Base-by-base conservation (phyloP, 2,329 filamentous ascomycete genomes). In the Trichoderma sp. region DNA sequence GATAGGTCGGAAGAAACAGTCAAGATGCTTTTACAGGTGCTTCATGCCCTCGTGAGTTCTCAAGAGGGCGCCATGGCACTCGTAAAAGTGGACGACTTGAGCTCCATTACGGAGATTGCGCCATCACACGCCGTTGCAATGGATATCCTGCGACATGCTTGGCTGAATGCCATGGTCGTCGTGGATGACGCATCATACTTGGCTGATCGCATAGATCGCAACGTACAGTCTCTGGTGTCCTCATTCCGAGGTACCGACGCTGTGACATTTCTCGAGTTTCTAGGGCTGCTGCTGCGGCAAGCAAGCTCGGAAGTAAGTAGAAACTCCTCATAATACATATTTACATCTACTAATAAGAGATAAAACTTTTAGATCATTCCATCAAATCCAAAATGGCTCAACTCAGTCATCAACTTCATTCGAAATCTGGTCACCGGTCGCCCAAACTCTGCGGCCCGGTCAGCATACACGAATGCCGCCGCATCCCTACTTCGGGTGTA, bases 211-310 rank as follows among this genome's bases (percentile, higher is more conserved):
- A 82, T 91, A 55, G 82, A 88, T 73, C 72, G 76, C 13, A 82
- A 82, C 3, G 80, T 91, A 4, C 81, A 83, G 43, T 79, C 77
- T 9, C 81, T 91, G 3, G 81, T 87, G 7, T 81, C 85, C 8
- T 84, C 85, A 0, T 91, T 90, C 76, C 85, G 83, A 47, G 85
- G 85, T 12, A 91, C 88, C 11, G 88, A 91, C 76, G 88, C 84
- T 5, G 86, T 88, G 4, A 90, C 87, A 0, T 81, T 91, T 4
- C 80, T 91, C 3, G 82, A 82, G 50, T 91, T 90, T 75, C 75
- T 90, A n/a, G 86, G 84, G 17, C 80, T 81, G 57, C 80, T 89
- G 58, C 78, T 91, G 3, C 82, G 85, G 6, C 85, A 84, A 63
- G 80, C 88, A 11, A 81, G 85, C 26, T 79, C 83, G 13, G 79